phyloP scores from a whole-genome alignment of 208 protist species.

The Porcisia deanei region DNA sequence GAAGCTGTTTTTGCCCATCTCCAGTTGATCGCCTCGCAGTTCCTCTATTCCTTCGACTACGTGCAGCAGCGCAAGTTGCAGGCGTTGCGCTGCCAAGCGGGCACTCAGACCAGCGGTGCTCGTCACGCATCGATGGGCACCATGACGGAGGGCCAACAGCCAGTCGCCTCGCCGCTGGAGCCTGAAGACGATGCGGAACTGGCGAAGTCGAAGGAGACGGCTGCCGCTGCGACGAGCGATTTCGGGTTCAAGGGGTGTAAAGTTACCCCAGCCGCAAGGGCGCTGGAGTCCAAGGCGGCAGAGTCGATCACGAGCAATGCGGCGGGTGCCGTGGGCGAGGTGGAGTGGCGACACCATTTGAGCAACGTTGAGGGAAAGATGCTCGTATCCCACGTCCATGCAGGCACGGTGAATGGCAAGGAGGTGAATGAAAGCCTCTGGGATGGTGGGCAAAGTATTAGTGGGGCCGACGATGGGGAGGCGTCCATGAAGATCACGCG shows the following conservation, averaged over 20 bases:
- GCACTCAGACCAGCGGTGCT: conserved; percentile 43
- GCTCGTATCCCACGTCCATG: conserved; percentile 21
- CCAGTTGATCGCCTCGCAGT: conserved; percentile 39
- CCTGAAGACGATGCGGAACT: neutral
- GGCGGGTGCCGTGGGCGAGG: conserved; percentile 22
- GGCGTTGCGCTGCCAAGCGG: conserved; percentile 15
- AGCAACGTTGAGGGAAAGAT: conserved; percentile 53
- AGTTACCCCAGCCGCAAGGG: neutral
- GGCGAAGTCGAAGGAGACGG: neutral
- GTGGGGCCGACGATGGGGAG: neutral
- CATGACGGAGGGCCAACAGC: conserved; percentile 25
- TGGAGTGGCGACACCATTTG: conserved; percentile 47
- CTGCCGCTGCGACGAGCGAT: neutral
- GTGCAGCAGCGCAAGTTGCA: conserved; percentile 18
- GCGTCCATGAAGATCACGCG: neutral
- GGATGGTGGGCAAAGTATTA: neutral
- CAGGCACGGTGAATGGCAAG: neutral
- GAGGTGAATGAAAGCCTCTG: neutral
- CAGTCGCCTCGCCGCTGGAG: neutral
- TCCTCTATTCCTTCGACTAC: conserved; percentile 34
- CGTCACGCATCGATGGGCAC: conserved; percentile 32
- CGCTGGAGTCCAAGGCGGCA: neutral
- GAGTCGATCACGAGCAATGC: conserved; percentile 7
- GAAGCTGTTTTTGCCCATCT: conserved; percentile 47
- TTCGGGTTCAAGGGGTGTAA: neutral